These are phyloP conservation scores for Isochrysis galbana DNA, from an alignment of 78 protist genomes.

Conservation along the genomic window DNA sequence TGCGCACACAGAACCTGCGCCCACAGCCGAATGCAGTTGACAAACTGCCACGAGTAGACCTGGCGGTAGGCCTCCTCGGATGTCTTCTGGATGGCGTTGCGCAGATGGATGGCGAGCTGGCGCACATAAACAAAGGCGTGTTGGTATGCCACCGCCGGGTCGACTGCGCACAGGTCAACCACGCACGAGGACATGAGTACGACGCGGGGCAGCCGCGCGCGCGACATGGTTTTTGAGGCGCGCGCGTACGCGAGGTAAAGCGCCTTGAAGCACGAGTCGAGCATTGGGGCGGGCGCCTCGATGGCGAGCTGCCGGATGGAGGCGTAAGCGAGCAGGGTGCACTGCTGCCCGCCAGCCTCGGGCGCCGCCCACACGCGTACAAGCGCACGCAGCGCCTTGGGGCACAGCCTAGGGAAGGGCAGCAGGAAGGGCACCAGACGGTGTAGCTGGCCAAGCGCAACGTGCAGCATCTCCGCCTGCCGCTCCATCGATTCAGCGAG, in stretches of 20 bases:
- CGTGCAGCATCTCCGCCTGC: neutral
- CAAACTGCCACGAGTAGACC: slow-evolving; percentile 88
- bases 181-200: slow-evolving; percentile 72
- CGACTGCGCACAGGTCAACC: slow-evolving; percentile 61
- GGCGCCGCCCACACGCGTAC: neutral
- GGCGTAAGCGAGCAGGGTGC: neutral
- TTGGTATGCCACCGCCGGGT: neutral
- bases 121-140: slow-evolving; percentile 86
- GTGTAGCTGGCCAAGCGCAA: neutral
- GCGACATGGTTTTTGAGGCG: neutral
- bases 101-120: slow-evolving; percentile 86
- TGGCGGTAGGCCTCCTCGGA: neutral
- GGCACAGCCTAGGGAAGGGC: neutral
- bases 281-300: neutral
- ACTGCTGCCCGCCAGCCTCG: neutral
- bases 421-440: neutral
- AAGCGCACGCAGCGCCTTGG: neutral
- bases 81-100: slow-evolving; percentile 59
- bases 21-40: slow-evolving; percentile 79
- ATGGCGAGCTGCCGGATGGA: neutral
- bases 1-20: neutral
- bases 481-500: neutral
- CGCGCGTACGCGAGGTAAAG: slow-evolving; percentile 74
- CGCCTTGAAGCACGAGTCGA: slow-evolving; percentile 47
- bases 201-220: neutral